Base-by-base conservation (phyloP, 495 filamentous ascomycete species). In the Penicillium lividum region DNA sequence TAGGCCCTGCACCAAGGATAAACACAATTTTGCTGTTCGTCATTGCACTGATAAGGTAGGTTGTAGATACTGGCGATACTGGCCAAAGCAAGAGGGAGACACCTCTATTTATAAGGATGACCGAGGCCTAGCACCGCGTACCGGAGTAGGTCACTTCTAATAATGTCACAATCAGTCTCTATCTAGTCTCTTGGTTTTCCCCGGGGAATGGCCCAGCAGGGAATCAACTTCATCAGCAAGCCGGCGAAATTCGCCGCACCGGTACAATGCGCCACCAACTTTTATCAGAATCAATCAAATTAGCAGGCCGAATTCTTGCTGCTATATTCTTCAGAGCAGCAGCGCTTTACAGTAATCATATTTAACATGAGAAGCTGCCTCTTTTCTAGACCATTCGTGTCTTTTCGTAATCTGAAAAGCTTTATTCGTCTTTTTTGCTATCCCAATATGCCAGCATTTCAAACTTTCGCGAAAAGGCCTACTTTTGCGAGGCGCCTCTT, bases 201-300 rank as follows among this genome's bases (percentile, higher is more conserved):
- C 27, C 44, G n/a, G 18, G 44, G 27, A 46, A 28, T 16, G 44
- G 44, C 44, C 44, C 16, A 3, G 9, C 44, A 7, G 7, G 44
- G 27, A 22, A 22, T 22, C 22, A 22, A 16, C 27, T 11, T 46
- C 5, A 6, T 9, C 9, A 25, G 27, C n/a, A 6, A 22, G 22
- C 22, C 44, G 44, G 44, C 44, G 44, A 46, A 46, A 25, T 46
- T 46, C 44, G 44, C 44, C 44, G 44, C 34, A 38, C 11, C 34
- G 2, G 25, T 22, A 22, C 22, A 22, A 22, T 22, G 22, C 22
- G 22, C 22, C 2, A 22, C 22, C 22, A 22, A 2, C 2, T 22
- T 22, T 22, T n/a, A n/a, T 22, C 22, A 22, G 22, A 22, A 2
- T 2, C 22, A 22, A 22, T 22, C 22, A 22, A 22, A 22, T 2